phyloP scores from a whole-genome alignment of 176 grass and related monocot species.

The Tillandsia leiboldiana region DNA sequence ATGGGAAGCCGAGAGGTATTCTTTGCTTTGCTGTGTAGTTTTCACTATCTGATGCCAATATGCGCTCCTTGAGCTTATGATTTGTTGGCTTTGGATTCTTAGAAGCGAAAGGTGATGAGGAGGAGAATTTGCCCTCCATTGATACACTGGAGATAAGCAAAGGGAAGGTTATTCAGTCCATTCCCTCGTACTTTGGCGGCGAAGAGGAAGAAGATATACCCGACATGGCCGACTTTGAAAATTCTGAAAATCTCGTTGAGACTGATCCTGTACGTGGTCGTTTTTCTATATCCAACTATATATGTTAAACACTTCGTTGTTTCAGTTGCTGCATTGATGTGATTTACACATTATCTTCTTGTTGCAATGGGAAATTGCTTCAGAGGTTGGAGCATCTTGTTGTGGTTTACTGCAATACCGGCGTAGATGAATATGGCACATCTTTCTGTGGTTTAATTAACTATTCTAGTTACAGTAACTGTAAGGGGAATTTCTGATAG shows the following conservation, averaged over 20 bases:
- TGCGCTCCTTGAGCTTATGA: background rate
- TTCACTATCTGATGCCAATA: background rate
- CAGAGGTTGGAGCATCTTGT: too few relatives aligned
- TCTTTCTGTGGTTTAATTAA: too few relatives aligned
- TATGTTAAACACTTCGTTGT: background rate
- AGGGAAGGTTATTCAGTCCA: constrained; percentile 56
- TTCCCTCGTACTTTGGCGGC: constrained; percentile 57
- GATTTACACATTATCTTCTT: background rate
- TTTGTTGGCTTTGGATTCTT: constrained; percentile 5
- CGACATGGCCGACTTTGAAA: constrained; percentile 75
- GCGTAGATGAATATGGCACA: too few relatives aligned
- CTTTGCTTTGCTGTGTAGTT: background rate
- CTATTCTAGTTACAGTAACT: too few relatives aligned
- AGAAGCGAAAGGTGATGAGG: constrained; percentile 56
- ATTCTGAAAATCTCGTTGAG: constrained; percentile 40
- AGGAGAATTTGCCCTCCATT: constrained; percentile 84
- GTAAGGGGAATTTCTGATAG: too few relatives aligned
- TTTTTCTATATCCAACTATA: background rate
- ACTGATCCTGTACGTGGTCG: constrained; percentile 39
- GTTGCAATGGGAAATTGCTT: background rate
- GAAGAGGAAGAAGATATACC: constrained; percentile 95
- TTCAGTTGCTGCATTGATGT: background rate
- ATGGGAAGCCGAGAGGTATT: constrained; percentile 64
- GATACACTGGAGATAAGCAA: constrained; percentile 64
- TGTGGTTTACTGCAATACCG: too few relatives aligned